Percentiles rank a stretch among this genome's conserved stretches.
These are phyloP conservation scores for Clonostachys sp. DNA, from an alignment of 2,329 filamentous ascomycete species.

Conservation along the genomic window DNA sequence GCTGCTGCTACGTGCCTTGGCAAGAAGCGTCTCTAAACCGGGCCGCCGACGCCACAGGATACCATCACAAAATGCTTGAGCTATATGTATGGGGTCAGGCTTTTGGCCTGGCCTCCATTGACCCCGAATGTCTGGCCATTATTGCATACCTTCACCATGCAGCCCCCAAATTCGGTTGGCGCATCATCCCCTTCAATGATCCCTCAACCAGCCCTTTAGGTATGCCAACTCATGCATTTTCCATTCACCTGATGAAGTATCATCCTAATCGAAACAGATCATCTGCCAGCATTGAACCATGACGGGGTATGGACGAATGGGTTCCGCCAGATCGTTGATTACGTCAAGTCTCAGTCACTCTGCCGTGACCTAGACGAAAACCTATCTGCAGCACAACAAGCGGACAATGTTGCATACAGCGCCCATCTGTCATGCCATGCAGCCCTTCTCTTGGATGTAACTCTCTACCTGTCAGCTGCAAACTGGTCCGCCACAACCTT, in stretches of 20 bases:
- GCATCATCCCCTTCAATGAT: conserved; percentile 69
- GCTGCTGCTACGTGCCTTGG: too few species aligned
- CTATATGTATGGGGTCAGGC: conserved; percentile 89
- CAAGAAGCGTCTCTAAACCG: too few species aligned
- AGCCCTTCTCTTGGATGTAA: conserved; percentile 77
- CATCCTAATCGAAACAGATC: conserved; percentile 27
- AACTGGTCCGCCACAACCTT: conserved; percentile 79
- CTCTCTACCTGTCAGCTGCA: conserved; percentile 82
- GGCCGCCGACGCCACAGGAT: not conserved
- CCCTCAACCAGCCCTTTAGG: conserved; percentile 65
- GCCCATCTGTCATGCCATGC: conserved; percentile 72
- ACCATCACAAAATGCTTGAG: conserved; percentile 37
- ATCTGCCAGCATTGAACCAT: conserved; percentile 51
- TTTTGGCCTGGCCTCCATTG: conserved; percentile 84
- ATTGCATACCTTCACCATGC: conserved; percentile 70
- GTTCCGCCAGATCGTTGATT: conserved; percentile 55
- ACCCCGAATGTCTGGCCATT: conserved; percentile 82
- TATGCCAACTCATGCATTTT: conserved; percentile 34
- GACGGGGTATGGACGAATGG: conserved; percentile 51
- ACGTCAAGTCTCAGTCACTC: conserved; percentile 38
- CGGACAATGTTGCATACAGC: conserved; percentile 47
- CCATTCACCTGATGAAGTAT: not conserved
- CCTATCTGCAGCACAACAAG: conserved; percentile 32
- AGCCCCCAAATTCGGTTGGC: conserved; percentile 58
- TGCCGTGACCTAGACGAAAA: conserved; percentile 29